Conservation (phyloP, 2,329 filamentous ascomycete species). For the Sclerotinia borealis region DNA sequence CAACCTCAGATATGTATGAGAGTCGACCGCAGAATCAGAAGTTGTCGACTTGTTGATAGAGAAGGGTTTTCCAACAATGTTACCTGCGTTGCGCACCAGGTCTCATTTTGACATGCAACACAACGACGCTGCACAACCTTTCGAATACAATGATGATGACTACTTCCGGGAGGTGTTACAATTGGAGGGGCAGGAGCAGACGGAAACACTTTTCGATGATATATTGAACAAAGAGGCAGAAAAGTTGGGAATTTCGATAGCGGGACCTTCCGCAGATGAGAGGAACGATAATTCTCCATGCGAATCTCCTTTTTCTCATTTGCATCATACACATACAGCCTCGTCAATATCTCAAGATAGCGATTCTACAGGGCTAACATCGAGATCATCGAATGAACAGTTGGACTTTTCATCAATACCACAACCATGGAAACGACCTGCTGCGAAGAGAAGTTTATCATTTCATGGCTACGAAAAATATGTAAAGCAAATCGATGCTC, state of each 20-base stretch:
- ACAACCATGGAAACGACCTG: constrained; percentile 17
- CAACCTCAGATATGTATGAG: constrained; percentile 9
- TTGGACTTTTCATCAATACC: not conserved
- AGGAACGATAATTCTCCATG: constrained; percentile 18
- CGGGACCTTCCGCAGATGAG: constrained; percentile 15
- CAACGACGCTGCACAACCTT: constrained; percentile 3
- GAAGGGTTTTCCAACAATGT: constrained; percentile 7
- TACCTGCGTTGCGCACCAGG: constrained; percentile 10
- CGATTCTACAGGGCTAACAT: constrained; percentile 28
- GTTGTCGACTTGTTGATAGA: not conserved
- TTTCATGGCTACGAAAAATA: constrained; percentile 31
- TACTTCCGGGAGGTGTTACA: constrained; percentile 30
- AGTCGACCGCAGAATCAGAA: constrained; percentile 6
- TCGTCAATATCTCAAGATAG: constrained; percentile 27
- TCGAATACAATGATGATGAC: constrained; percentile 26
- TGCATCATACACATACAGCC: constrained; percentile 24
- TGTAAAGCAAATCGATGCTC: constrained; percentile 22
- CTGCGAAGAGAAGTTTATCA: constrained; percentile 24
- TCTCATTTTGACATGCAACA: constrained; percentile 12
- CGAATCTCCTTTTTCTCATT: constrained; percentile 24
- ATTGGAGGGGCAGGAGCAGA: constrained; percentile 21
- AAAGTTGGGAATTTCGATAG: constrained; percentile 27
- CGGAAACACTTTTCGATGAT: constrained; percentile 26
- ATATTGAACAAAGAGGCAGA: constrained; percentile 25
- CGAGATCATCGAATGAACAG: constrained; percentile 25